Base-by-base conservation (phyloP, 192 early-diverging fungal species). In the Haplosporangium gracile region DNA sequence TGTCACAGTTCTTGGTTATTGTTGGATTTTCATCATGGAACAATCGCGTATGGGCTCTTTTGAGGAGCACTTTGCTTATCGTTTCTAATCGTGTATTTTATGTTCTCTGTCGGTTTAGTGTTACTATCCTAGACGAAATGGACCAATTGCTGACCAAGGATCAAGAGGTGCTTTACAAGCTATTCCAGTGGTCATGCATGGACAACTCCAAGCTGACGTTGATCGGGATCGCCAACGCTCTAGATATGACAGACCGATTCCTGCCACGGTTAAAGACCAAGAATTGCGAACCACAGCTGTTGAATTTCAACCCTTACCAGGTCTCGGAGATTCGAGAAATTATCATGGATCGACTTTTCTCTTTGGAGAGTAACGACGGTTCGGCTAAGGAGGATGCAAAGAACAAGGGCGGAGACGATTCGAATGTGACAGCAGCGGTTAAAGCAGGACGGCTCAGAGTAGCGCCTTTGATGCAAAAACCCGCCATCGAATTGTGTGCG, bases 211-310 rank as follows among this genome's bases (percentile, higher is more conserved):
- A 90, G 0, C 82, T 99, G 39, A 91, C 93, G 3, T 83, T 99
- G 51, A 93, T 99, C 40, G 98, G 97, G n/a, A 98, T 99, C 65
- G 96, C 97, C 42, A 99, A 99, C 85, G 96, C 97, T 0, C 83
- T 99, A 15, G 95, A 98, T 85, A 88, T 98, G 75, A 96, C 97
- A 9, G 93, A 96, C 75, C 90, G 96, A 24, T 93, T 97, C 57
- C 88, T 98, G 75, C 97, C 97, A 24, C 91, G 97, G 29, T 88
- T 98, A 40, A 91, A 93, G 75, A 94, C 94, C 38, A 94, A 95
- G 73, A 93, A 94, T 77, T 96, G 96, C 94, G 90, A 92, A 74
- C 97, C 98, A 3, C 74, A 92, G 76, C 88, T 97, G 63, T 85
- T 98, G 26, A 94, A 96, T 78, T 98, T 98, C 75, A 93, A 94